Conservation (phyloP, 2,329 filamentous ascomycete species). For the Diaporthe humulicola region DNA sequence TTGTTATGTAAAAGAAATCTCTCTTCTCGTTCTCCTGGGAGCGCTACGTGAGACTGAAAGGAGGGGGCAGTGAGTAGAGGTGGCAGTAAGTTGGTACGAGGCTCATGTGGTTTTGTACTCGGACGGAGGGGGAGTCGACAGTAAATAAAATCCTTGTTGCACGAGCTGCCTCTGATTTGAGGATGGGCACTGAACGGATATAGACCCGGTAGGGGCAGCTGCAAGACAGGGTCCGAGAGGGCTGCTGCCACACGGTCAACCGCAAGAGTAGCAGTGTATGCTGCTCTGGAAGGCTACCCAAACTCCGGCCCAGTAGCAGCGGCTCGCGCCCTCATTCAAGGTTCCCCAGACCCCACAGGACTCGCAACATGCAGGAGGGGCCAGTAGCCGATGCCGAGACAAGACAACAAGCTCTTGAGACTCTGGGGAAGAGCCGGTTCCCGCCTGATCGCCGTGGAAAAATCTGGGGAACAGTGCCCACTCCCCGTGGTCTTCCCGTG, state of each 20-base stretch:
- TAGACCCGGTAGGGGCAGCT: not conserved
- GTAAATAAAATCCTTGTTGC: not conserved
- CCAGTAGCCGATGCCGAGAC: slow-evolving; percentile 19
- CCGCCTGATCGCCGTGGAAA: slow-evolving; percentile 14
- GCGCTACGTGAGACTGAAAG: too few relatives aligned
- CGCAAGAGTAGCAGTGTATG: slow-evolving; percentile 1
- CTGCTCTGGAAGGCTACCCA: slow-evolving; percentile 21
- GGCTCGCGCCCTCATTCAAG: not conserved
- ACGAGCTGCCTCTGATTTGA: not conserved
- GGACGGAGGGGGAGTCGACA: slow-evolving; percentile 15
- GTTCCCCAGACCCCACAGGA: slow-evolving; percentile 24
- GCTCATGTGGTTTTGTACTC: not conserved
- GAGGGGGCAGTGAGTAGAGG: not conserved
- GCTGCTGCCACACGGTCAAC: not conserved
- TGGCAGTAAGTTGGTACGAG: not conserved
- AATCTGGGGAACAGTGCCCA: slow-evolving; percentile 16
- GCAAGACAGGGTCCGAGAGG: not conserved
- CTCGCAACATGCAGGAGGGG: not conserved
- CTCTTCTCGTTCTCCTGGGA: not conserved
- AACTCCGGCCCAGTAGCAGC: slow-evolving; percentile 8
- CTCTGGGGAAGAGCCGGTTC: slow-evolving; percentile 12
- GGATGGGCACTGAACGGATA: not conserved
- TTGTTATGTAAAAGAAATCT: not conserved
- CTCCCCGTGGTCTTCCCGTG: slow-evolving; percentile 12
- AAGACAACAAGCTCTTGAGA: slow-evolving; percentile 21